A percentile compares a stretch with the other conserved stretches of the same genome.
phyloP scores from a whole-genome alignment of 1,284 basidiomycete genomes.

The Wolfiporia cocos region DNA sequence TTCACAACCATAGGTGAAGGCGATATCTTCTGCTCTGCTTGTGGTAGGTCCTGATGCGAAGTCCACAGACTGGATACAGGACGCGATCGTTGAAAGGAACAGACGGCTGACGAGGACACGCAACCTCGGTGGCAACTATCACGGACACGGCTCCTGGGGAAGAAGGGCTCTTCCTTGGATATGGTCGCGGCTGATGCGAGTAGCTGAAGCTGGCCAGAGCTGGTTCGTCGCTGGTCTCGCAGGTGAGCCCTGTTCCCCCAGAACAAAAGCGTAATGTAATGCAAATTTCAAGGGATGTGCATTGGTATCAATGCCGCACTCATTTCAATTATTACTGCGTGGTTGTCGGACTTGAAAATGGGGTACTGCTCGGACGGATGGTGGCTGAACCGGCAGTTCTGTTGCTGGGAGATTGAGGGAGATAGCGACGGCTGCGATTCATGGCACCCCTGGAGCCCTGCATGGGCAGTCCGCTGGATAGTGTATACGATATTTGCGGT shows the following conservation, averaged over 20 bases:
- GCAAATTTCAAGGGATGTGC: constrained; percentile 58
- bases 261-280: not conserved
- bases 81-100: constrained; percentile 84
- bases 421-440: constrained; percentile 83
- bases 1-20: constrained; percentile 76
- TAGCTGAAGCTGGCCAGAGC: constrained; percentile 46
- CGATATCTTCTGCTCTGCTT: constrained; percentile 1
- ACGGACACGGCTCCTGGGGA: constrained; percentile 47
- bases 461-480: constrained; percentile 72
- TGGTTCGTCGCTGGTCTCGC: constrained; percentile 82
- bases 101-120: constrained; percentile 58
- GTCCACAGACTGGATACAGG: constrained; percentile 87
- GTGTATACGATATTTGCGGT: constrained; percentile 90
- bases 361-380: constrained; percentile 96
- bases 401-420: constrained; percentile 92
- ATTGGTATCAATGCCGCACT: constrained; percentile 94
- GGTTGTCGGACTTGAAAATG: constrained; percentile 97
- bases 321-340: constrained; percentile 95
- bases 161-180: constrained; percentile 49
- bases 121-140: constrained; percentile 40
- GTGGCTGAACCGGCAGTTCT: constrained; percentile 99
- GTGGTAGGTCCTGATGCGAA: constrained; percentile 12
- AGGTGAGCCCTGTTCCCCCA: constrained; percentile 47
- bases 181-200: constrained; percentile 55
- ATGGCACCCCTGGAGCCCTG: constrained; percentile 89